Percentiles rank a stretch among this genome's conserved stretches.
Conservation (phyloP, 208 protist genomes). For the Phytomonas sp. region DNA sequence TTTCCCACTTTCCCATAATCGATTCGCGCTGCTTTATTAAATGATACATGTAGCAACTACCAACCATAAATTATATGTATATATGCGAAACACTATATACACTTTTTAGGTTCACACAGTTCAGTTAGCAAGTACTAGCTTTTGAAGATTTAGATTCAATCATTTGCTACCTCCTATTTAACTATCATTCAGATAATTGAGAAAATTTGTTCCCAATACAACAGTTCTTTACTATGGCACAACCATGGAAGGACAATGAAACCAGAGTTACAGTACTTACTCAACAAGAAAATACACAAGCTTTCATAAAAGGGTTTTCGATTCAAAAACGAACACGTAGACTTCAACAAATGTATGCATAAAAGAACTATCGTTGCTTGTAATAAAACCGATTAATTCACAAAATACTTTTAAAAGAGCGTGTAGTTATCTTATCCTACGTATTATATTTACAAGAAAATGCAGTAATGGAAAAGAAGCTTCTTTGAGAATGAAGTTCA, state of each 20-base stretch:
- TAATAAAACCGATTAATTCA: constrained; percentile 1
- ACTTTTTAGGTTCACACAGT: neutral
- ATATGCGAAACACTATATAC: neutral
- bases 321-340: constrained; percentile 11
- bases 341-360: neutral
- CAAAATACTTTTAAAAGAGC: constrained; percentile 8
- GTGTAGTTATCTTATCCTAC: neutral
- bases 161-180: neutral
- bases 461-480: neutral
- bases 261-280: neutral
- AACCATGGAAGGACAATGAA: neutral
- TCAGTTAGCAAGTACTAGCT: neutral
- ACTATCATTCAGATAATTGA: neutral
- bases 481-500: neutral
- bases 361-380: neutral
- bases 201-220: neutral
- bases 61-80: neutral
- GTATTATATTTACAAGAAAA: neutral
- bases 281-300: constrained; percentile 12
- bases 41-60: neutral
- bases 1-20: neutral
- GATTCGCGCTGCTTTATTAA: neutral
- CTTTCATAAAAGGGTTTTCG: neutral
- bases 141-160: neutral
- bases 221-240: neutral